Percentiles rank a stretch among this genome's conserved stretches.
phyloP scores from a whole-genome alignment of 225 moss, liverwort and hornwort genomes.

The Polytrichum commune region DNA sequence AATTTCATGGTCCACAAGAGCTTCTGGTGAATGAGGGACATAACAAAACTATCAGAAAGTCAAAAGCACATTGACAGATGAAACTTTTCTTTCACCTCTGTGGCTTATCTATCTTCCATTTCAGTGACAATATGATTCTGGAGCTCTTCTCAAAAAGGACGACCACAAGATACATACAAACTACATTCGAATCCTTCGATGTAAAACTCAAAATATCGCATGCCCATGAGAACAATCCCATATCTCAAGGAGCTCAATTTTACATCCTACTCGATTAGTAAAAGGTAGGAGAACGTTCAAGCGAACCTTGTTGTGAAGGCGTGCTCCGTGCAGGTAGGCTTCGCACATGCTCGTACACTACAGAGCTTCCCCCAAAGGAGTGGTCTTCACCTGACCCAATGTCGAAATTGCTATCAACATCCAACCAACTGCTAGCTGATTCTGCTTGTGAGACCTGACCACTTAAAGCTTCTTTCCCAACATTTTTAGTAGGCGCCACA shows the following conservation, averaged over 20 bases:
- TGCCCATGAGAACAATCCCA: no score
- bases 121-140: no score
- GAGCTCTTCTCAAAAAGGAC: no score
- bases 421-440: slow-evolving; percentile 62
- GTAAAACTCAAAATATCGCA: no score
- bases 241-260: no score
- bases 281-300: slow-evolving; percentile 18
- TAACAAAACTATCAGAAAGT: no score
- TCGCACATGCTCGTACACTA: slow-evolving; percentile 40
- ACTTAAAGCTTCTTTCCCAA: slow-evolving; percentile 32
- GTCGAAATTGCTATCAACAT: slow-evolving; percentile 61
- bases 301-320: slow-evolving; percentile 47
- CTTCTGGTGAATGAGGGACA: slow-evolving; percentile 17
- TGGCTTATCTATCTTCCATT: no score
- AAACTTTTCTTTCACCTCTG: no score
- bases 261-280: slow-evolving; percentile 5
- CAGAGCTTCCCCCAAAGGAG: slow-evolving; percentile 42
- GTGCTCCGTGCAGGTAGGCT: slow-evolving; percentile 37
- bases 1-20: slow-evolving; percentile 27
- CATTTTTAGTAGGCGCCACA: slow-evolving; percentile 28
- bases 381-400: slow-evolving; percentile 47
- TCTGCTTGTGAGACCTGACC: slow-evolving; percentile 51
- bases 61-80: no score
- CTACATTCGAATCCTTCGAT: no score
- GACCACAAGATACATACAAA: no score